Conservation (phyloP, 2,329 filamentous ascomycete genomes). For the Phialemonium atrogriseum region DNA sequence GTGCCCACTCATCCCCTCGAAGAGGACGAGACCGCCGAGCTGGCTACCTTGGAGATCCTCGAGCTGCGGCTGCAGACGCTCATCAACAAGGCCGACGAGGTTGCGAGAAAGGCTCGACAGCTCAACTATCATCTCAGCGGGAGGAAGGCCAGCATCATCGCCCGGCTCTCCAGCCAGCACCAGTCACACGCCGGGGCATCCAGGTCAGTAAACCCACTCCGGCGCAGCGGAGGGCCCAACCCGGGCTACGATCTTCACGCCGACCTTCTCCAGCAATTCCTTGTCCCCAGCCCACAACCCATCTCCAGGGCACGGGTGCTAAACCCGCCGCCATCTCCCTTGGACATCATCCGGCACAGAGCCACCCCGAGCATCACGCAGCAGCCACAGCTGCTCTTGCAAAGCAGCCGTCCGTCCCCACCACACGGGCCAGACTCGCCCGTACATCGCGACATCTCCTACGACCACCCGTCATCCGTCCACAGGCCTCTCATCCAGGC, state of each 20-base stretch:
- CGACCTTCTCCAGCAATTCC: constrained; percentile 48
- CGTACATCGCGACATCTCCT: no score
- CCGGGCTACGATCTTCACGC: constrained; percentile 40
- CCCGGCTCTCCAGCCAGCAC: constrained; percentile 41
- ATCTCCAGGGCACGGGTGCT: constrained; percentile 16
- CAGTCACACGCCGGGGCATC: constrained; percentile 26
- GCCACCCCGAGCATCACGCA: constrained; percentile 3
- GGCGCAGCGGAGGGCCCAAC: constrained; percentile 19
- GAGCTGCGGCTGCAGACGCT: constrained; percentile 70
- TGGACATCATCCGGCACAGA: neutral
- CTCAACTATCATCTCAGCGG: constrained; percentile 74
- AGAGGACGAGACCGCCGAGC: constrained; percentile 79
- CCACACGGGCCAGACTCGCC: constrained; percentile 16
- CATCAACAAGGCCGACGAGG: constrained; percentile 74
- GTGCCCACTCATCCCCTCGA: constrained; percentile 73
- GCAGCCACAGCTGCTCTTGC: constrained; percentile 4
- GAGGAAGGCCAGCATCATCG: constrained; percentile 63
- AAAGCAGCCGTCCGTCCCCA: constrained; percentile 18
- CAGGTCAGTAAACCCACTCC: constrained; percentile 23
- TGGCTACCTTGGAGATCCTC: constrained; percentile 75
- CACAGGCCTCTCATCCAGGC: constrained; percentile 55
- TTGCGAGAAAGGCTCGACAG: constrained; percentile 54
- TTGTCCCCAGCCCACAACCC: constrained; percentile 17
- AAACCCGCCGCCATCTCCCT: constrained; percentile 20
- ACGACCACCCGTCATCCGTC: constrained; percentile 19